A percentile compares a stretch with the other conserved stretches of the same genome.
Evolutionary conservation across 192 early-diverging fungal genomes (phyloP).

Genomic region (Spizellomyces punctatus): DNA sequence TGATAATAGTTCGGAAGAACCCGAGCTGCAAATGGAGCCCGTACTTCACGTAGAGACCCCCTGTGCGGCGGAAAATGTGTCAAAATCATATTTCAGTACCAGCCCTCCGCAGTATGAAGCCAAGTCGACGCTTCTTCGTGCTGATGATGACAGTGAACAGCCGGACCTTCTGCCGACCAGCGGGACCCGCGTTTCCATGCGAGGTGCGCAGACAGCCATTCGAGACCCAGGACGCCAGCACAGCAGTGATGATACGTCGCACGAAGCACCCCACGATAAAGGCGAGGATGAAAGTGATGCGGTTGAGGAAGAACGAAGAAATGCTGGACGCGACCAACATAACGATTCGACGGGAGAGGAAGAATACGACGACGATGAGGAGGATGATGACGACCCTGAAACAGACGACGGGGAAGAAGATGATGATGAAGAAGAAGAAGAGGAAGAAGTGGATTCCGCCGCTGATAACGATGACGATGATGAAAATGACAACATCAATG

Average conservation of each 20-base stretch:
- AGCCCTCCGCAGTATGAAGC: no score
- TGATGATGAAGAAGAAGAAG: slow-evolving; percentile 60
- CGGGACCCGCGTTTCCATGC: no score
- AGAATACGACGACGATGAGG: slow-evolving; percentile 53
- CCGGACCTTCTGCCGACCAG: no score
- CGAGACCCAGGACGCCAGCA: background rate
- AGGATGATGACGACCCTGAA: slow-evolving; percentile 49
- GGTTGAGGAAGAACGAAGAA: slow-evolving; percentile 49
- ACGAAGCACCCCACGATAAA: slow-evolving; percentile 44
- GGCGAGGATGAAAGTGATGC: slow-evolving; percentile 75
- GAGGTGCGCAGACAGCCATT: no score
- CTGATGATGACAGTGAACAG: no score
- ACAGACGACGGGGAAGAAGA: slow-evolving; percentile 66
- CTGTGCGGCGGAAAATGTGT: no score
- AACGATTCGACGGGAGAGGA: background rate
- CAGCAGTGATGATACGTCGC: background rate
- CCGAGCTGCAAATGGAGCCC: slow-evolving; percentile 7
- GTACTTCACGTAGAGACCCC: background rate
- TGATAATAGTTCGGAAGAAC: no score
- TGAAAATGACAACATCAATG: slow-evolving; percentile 36
- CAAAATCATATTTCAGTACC: no score
- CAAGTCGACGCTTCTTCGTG: no score
- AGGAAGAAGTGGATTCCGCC: slow-evolving; percentile 41
- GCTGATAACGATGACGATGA: slow-evolving; percentile 22
- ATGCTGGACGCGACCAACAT: slow-evolving; percentile 69